phyloP scores from a whole-genome alignment of 192 early-diverging fungal genomes.

The Mortierella hygrophila region DNA sequence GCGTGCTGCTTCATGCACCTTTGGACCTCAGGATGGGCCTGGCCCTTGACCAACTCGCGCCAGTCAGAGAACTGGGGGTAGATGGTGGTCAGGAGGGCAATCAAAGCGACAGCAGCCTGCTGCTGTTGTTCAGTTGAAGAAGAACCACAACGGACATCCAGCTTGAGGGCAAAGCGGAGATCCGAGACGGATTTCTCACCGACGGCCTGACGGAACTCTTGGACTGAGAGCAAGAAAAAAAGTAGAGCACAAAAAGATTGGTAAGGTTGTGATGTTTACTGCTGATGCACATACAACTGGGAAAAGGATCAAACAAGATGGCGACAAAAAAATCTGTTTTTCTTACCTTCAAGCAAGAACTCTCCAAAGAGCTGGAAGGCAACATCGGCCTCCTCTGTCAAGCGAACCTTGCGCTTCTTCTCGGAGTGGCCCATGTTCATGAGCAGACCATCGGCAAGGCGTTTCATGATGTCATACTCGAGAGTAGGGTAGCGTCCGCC shows the following conservation, averaged over 20 bases:
- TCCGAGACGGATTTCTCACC: constrained; percentile 81
- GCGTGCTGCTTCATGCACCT: constrained; percentile 76
- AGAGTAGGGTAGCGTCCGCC: constrained; percentile 87
- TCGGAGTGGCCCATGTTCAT: constrained; percentile 78
- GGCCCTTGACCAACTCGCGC: constrained; percentile 88
- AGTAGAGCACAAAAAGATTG: too few species aligned
- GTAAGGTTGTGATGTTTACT: too few species aligned
- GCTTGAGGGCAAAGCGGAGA: constrained; percentile 79
- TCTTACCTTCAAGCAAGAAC: constrained; percentile 85
- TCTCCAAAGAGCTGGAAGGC: constrained; percentile 96
- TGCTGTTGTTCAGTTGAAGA: constrained; percentile 76
- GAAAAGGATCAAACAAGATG: not conserved
- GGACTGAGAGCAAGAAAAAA: constrained; percentile 59
- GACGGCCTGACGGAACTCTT: constrained; percentile 90
- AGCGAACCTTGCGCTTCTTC: constrained; percentile 63
- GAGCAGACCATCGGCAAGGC: constrained; percentile 89
- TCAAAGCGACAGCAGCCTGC: constrained; percentile 79
- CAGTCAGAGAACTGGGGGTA: constrained; percentile 91
- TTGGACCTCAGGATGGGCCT: constrained; percentile 83
- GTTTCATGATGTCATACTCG: constrained; percentile 86
- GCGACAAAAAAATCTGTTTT: not conserved
- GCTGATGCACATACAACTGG: too few species aligned
- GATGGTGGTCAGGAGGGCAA: constrained; percentile 80
- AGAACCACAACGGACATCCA: constrained; percentile 82
- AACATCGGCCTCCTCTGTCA: constrained; percentile 86